Percentiles rank a stretch among this genome's conserved stretches.
These are phyloP conservation scores for Ceratobasidium sp. DNA, from an alignment of 1,284 basidiomycete genomes.

Conservation along the genomic window DNA sequence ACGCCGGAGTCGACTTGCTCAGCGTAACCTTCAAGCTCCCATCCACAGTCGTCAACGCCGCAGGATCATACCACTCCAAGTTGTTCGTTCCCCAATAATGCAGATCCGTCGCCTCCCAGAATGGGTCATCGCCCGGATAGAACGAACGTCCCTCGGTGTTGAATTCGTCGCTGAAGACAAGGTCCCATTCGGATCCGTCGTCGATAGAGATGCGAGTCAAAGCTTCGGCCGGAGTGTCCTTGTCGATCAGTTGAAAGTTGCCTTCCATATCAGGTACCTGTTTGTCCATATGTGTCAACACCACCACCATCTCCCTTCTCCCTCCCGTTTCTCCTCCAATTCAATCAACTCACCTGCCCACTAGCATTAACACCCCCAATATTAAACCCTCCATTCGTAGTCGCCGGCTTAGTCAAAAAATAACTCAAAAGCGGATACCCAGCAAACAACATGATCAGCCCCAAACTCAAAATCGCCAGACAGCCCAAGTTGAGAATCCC, in stretches of 20 bases:
- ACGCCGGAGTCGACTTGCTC: constrained; percentile 59
- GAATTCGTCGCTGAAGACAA: constrained; percentile 78
- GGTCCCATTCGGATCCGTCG: constrained; percentile 57
- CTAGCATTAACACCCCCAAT: constrained; percentile 64
- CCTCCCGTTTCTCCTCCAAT: constrained; percentile 54
- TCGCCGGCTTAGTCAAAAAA: constrained; percentile 52
- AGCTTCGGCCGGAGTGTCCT: constrained; percentile 70
- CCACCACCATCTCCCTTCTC: constrained; percentile 53
- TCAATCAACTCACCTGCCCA: constrained; percentile 59
- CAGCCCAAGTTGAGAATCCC: constrained; percentile 60
- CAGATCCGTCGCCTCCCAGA: constrained; percentile 83
- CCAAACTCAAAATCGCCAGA: constrained; percentile 54
- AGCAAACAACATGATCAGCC: constrained; percentile 60
- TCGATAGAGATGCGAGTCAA: constrained; percentile 55
- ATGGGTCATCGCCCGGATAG: constrained; percentile 72
- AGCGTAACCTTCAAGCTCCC: constrained; percentile 61
- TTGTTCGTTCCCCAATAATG: constrained; percentile 71
- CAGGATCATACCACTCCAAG: constrained; percentile 59
- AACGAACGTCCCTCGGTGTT: constrained; percentile 74
- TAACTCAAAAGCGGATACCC: constrained; percentile 61
- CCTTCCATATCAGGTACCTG: constrained; percentile 73
- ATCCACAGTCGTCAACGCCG: constrained; percentile 62
- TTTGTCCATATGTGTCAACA: constrained; percentile 53
- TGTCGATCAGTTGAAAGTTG: constrained; percentile 80
- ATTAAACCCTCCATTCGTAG: constrained; percentile 60